These are phyloP conservation scores for Andrographis paniculata DNA, from an alignment of 305 asterid genomes.

Conservation along the genomic window DNA sequence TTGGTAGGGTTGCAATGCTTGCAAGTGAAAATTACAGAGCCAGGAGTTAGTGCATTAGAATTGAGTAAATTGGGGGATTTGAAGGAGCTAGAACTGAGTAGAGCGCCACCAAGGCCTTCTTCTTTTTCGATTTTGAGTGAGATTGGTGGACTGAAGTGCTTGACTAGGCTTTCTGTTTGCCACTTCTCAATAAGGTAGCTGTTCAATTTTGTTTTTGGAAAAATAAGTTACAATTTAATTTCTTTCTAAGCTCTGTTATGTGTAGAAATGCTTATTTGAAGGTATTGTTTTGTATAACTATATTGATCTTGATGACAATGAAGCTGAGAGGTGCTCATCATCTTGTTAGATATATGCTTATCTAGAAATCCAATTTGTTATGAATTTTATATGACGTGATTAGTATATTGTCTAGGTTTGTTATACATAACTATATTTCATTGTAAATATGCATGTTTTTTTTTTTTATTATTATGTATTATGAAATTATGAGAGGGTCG, in stretches of 20 bases:
- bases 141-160: slow-evolving; percentile 57
- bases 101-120: slow-evolving; percentile 73
- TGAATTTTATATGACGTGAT: too few species aligned
- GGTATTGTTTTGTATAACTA: too few species aligned
- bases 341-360: too few species aligned
- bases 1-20: slow-evolving; percentile 62
- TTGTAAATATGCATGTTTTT: too few species aligned
- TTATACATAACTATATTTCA: too few species aligned
- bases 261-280: too few species aligned
- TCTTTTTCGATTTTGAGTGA: slow-evolving; percentile 59
- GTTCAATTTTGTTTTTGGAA: background rate
- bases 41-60: slow-evolving; percentile 67
- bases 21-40: slow-evolving; percentile 65
- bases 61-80: slow-evolving; percentile 54
- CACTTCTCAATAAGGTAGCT: slow-evolving; percentile 80
- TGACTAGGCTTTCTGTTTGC: slow-evolving; percentile 80
- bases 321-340: too few species aligned
- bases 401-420: too few species aligned
- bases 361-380: too few species aligned
- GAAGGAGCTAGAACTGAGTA: slow-evolving; percentile 83
- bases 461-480: too few species aligned
- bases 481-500: too few species aligned
- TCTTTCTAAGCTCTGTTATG: background rate
- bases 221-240: background rate
- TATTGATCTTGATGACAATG: too few species aligned